These are phyloP conservation scores for Fistulinella cinereoalba DNA, from an alignment of 1,284 basidiomycete species.

Conservation along the genomic window DNA sequence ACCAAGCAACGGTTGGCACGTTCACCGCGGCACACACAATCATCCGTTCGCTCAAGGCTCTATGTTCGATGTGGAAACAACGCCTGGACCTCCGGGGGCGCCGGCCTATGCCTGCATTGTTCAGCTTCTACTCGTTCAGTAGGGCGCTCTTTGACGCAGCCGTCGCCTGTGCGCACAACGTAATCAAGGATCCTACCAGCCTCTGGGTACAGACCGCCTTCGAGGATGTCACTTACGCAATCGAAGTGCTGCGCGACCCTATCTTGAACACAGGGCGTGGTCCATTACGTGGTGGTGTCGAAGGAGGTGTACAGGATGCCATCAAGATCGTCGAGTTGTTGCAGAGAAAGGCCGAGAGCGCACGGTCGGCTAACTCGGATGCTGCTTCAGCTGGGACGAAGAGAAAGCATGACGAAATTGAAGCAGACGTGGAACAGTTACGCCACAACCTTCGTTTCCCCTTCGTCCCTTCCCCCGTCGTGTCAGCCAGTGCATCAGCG, in stretches of 20 bases:
- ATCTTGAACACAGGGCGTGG: slow-evolving; percentile 32
- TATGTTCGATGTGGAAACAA: slow-evolving; percentile 42
- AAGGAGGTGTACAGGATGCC: slow-evolving; percentile 38
- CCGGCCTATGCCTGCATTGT: slow-evolving; percentile 39
- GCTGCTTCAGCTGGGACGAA: slow-evolving; percentile 40
- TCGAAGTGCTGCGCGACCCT: slow-evolving; percentile 46
- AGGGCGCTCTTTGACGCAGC: slow-evolving; percentile 61
- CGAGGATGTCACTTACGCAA: slow-evolving; percentile 47
- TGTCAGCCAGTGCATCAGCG: slow-evolving; percentile 9
- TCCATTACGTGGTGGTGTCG: slow-evolving; percentile 31
- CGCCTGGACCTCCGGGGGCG: slow-evolving; percentile 24
- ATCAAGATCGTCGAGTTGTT: slow-evolving; percentile 49
- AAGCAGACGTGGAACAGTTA: slow-evolving; percentile 34
- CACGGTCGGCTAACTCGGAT: slow-evolving; percentile 21
- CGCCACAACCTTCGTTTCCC: slow-evolving; percentile 44
- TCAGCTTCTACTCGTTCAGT: slow-evolving; percentile 59
- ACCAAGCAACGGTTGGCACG: slow-evolving; percentile 53
- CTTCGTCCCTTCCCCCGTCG: slow-evolving; percentile 43
- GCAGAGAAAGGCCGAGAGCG: slow-evolving; percentile 45
- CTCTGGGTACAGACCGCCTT: slow-evolving; percentile 47
- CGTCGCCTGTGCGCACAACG: slow-evolving; percentile 57
- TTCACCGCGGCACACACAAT: slow-evolving; percentile 61
- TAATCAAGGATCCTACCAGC: slow-evolving; percentile 48
- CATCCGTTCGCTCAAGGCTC: slow-evolving; percentile 46
- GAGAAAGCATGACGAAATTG: slow-evolving; percentile 52